Conservation (phyloP, 2,329 filamentous ascomycete genomes). For the Epichloe sp. region DNA sequence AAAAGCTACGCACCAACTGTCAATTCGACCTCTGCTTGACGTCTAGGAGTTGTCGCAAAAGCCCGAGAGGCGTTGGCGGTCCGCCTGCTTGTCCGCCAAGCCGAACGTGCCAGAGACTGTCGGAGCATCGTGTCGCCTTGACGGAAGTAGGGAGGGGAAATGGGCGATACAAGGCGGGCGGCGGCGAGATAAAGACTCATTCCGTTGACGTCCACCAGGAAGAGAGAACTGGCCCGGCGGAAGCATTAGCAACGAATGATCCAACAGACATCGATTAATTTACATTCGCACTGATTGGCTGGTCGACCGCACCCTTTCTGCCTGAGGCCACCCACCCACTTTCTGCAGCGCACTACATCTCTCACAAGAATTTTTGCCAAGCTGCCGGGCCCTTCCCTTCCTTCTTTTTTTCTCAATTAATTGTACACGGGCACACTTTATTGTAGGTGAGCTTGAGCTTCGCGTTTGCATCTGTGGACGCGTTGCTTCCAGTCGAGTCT, state of each 20-base stretch:
- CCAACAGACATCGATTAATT: constrained; percentile 26
- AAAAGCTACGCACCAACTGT: constrained; percentile 58
- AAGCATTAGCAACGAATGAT: constrained; percentile 18
- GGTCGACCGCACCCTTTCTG: background rate
- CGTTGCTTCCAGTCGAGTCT: constrained; percentile 43
- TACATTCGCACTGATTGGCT: constrained; percentile 30
- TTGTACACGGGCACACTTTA: constrained; percentile 59
- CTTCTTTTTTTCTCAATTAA: constrained; percentile 32
- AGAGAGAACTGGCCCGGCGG: constrained; percentile 24
- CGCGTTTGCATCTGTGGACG: constrained; percentile 21
- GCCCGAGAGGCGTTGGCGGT: constrained; percentile 52
- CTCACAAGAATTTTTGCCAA: constrained; percentile 11
- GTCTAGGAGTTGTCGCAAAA: constrained; percentile 68
- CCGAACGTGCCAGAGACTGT: constrained; percentile 54
- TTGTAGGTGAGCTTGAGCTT: constrained; percentile 55
- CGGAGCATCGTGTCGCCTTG: constrained; percentile 55
- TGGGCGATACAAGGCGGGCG: constrained; percentile 21
- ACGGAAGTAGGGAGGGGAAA: constrained; percentile 29
- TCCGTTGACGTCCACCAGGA: constrained; percentile 25
- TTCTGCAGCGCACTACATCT: constrained; percentile 5
- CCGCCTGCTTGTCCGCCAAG: constrained; percentile 50
- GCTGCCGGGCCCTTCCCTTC: constrained; percentile 9
- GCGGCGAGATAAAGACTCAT: constrained; percentile 24
- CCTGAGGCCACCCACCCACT: constrained; percentile 4
- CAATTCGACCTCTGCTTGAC: constrained; percentile 87